Conservation (phyloP, 148 eudicot genomes). For the Chenopodium formosanum region DNA sequence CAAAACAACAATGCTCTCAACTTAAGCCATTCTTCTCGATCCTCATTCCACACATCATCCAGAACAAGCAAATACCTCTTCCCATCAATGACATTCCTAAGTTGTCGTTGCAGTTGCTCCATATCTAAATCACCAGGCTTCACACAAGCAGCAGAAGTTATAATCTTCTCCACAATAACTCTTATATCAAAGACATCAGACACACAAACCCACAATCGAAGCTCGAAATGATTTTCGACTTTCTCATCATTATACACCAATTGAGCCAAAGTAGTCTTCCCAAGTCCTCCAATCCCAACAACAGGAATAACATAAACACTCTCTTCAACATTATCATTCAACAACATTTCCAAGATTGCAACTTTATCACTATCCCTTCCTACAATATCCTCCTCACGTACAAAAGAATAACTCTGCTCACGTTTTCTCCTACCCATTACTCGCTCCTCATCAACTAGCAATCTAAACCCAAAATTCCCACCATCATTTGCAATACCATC, state of each 20-base stretch:
- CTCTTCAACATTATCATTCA: not conserved
- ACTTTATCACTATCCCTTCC: constrained; percentile 13
- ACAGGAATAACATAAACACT: constrained; percentile 4
- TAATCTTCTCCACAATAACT: constrained; percentile 14
- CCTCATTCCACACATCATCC: constrained; percentile 24
- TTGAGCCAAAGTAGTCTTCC: constrained; percentile 26
- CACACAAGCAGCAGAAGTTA: not conserved
- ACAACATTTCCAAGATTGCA: constrained; percentile 11
- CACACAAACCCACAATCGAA: constrained; percentile 21
- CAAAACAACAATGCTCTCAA: constrained; percentile 15
- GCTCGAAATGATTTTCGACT: not conserved
- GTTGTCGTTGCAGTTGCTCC: constrained; percentile 11
- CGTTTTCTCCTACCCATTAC: not conserved
- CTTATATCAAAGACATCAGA: constrained; percentile 3
- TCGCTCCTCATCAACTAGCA: not conserved
- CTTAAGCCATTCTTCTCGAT: constrained; percentile 20
- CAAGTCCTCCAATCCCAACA: constrained; percentile 22
- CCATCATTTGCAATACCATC: constrained; percentile 13
- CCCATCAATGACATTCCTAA: not conserved
- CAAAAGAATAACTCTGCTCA: not conserved
- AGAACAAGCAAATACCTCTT: constrained; percentile 26
- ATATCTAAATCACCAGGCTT: constrained; percentile 2
- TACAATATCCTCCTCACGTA: not conserved
- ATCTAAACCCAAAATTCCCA: not conserved
- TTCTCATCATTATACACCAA: constrained; percentile 6